phyloP scores from a whole-genome alignment of 805 yeast genomes.

The Candida namnaoensis region DNA sequence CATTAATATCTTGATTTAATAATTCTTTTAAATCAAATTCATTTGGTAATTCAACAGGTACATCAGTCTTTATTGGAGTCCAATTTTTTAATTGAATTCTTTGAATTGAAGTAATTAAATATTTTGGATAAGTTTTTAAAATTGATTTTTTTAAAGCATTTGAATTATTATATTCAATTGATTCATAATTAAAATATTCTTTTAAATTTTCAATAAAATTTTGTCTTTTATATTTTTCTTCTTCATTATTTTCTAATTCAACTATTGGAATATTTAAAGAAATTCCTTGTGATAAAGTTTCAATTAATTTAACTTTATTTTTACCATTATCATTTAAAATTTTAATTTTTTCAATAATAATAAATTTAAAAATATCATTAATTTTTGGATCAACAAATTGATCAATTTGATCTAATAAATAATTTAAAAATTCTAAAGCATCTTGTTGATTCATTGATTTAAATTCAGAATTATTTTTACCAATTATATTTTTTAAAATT shows the following conservation, averaged over 20 bases:
- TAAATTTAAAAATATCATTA: conserved; percentile 53
- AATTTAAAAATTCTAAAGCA: conserved; percentile 81
- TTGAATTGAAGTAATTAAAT: conserved; percentile 63
- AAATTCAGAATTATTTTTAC: conserved; percentile 75
- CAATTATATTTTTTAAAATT: conserved; percentile 68
- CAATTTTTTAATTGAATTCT: conserved; percentile 81
- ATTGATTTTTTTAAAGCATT: conserved; percentile 33
- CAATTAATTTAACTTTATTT: conserved; percentile 45
- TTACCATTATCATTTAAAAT: conserved; percentile 23
- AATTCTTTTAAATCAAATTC: conserved; percentile 38
- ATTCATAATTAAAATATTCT: conserved; percentile 46
- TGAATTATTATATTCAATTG: conserved; percentile 38
- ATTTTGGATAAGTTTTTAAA: conserved; percentile 61
- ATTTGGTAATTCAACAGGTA: conserved; percentile 51
- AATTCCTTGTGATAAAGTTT: conserved; percentile 53
- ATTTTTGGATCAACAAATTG: conserved; percentile 23
- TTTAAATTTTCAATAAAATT: conserved; percentile 32
- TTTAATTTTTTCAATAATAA: conserved; percentile 53
- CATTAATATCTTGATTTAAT: conserved; percentile 25
- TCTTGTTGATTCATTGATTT: conserved; percentile 88
- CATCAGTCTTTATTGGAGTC: conserved; percentile 79
- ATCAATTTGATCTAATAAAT: conserved; percentile 57
- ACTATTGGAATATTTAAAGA: conserved; percentile 46
- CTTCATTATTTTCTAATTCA: conserved; percentile 28
- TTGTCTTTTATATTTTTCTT: conserved; percentile 33